These are phyloP conservation scores for Ustulina deusta DNA, from an alignment of 2,329 filamentous ascomycete genomes.

Conservation along the genomic window DNA sequence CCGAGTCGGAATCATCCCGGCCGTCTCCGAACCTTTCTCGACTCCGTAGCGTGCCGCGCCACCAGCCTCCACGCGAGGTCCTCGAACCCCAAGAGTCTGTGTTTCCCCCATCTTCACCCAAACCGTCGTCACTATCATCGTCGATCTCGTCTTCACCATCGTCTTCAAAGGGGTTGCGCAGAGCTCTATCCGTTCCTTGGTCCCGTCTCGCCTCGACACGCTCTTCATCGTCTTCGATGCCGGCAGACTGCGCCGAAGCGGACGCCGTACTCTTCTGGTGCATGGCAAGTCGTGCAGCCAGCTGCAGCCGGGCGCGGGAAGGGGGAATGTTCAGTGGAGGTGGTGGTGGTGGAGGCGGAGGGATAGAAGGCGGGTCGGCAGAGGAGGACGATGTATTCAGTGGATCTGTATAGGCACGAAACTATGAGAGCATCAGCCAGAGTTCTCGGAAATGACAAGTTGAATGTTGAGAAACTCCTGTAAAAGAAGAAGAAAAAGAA, in stretches of 20 bases:
- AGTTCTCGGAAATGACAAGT: neutral
- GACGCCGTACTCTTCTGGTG: slow-evolving; percentile 73
- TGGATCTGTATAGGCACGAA: slow-evolving; percentile 69
- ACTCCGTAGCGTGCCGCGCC: slow-evolving; percentile 57
- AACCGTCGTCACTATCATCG: slow-evolving; percentile 57
- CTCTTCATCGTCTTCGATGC: slow-evolving; percentile 57
- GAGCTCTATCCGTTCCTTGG: slow-evolving; percentile 41
- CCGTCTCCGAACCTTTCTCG: slow-evolving; percentile 56
- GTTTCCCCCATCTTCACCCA: slow-evolving; percentile 54
- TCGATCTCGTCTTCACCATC: slow-evolving; percentile 66
- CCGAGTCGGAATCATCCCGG: slow-evolving; percentile 59
- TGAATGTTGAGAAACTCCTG: neutral
- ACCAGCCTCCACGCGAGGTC: slow-evolving; percentile 60
- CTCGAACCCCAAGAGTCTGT: slow-evolving; percentile 51
- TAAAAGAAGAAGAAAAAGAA: neutral
- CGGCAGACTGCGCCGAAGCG: slow-evolving; percentile 55
- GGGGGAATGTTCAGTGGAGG: slow-evolving; percentile 87
- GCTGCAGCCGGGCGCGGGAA: slow-evolving; percentile 85
- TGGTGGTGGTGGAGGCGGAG: slow-evolving; percentile 73
- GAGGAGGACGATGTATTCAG: slow-evolving; percentile 61
- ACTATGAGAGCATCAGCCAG: slow-evolving; percentile 56
- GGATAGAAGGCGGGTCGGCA: slow-evolving; percentile 69
- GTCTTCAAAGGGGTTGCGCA: slow-evolving; percentile 55
- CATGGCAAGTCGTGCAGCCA: slow-evolving; percentile 87
- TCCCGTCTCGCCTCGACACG: slow-evolving; percentile 48